These are phyloP conservation scores for Fragilaria radians DNA, from an alignment of 108 stramenopile genomes.

Conservation along the genomic window DNA sequence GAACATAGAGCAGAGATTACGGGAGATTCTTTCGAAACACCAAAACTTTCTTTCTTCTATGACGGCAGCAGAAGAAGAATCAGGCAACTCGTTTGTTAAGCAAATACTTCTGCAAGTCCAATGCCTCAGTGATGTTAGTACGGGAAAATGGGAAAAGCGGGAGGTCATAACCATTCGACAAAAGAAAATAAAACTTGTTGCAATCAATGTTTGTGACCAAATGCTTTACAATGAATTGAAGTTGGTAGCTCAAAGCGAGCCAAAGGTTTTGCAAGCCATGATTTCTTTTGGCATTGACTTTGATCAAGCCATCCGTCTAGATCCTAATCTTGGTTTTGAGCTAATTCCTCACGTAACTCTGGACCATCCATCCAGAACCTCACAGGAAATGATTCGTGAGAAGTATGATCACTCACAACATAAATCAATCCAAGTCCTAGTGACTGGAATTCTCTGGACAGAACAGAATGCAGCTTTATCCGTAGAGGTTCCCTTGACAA, in stretches of 20 bases:
- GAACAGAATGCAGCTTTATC: slow-evolving; percentile 45
- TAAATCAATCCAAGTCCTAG: slow-evolving; percentile 13
- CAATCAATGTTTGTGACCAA: slow-evolving; percentile 33
- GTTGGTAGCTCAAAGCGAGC: background rate
- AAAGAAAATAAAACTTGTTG: slow-evolving; percentile 36
- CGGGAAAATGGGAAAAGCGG: background rate
- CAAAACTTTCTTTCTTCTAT: slow-evolving; percentile 14
- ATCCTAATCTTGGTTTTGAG: slow-evolving; percentile 10
- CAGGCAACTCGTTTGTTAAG: slow-evolving; percentile 24
- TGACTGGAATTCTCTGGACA: slow-evolving; percentile 33
- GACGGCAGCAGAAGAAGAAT: slow-evolving; percentile 17
- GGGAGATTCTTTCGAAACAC: slow-evolving; percentile 21
- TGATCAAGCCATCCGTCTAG: background rate
- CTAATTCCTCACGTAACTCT: slow-evolving; percentile 56
- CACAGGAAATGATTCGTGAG: slow-evolving; percentile 25
- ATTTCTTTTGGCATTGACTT: background rate
- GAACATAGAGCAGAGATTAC: slow-evolving; percentile 28
- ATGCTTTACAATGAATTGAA: slow-evolving; percentile 20
- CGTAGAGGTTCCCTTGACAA: slow-evolving; percentile 24
- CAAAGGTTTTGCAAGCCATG: slow-evolving; percentile 1
- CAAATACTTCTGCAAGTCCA: slow-evolving; percentile 20
- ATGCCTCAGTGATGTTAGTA: slow-evolving; percentile 18
- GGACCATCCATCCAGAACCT: slow-evolving; percentile 28
- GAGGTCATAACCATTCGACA: background rate
- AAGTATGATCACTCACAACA: slow-evolving; percentile 23